Conservation (phyloP, 768 basidiomycete species). For the Gyrodon lividus region DNA sequence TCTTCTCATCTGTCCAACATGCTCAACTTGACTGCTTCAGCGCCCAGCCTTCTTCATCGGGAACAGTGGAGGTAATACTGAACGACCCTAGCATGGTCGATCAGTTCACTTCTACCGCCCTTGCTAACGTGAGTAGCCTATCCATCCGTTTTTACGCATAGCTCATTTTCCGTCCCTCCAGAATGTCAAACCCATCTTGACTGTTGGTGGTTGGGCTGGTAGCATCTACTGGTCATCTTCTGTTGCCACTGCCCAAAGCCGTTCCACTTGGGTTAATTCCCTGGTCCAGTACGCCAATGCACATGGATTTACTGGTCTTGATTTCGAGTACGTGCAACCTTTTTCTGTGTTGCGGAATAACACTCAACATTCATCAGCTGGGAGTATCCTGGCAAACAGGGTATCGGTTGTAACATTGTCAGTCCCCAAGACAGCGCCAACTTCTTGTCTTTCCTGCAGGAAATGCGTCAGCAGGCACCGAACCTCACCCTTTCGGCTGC, state of each 20-base stretch:
- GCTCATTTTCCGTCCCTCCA: conserved; percentile 19
- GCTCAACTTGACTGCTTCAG: conserved; percentile 5
- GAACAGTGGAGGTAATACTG: conserved; percentile 12
- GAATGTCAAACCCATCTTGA: conserved; percentile 56
- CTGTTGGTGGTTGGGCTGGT: conserved; percentile 70
- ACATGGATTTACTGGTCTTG: conserved; percentile 61
- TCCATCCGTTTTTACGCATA: too few relatives aligned
- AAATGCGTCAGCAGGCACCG: conserved; percentile 55
- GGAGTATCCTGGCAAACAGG: conserved; percentile 77
- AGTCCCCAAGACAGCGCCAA: conserved; percentile 70
- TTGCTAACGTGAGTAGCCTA: conserved; percentile 20
- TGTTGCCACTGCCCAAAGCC: conserved; percentile 53
- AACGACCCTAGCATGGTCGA: conserved; percentile 5
- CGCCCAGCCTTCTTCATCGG: conserved; percentile 21
- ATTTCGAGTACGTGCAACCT: conserved; percentile 55
- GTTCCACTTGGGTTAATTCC: conserved; percentile 57
- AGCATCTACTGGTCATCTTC: conserved; percentile 59
- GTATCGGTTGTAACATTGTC: conserved; percentile 68
- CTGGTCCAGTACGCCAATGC: conserved; percentile 45
- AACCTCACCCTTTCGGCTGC: conserved; percentile 75
- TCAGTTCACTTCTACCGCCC: conserved; percentile 26
- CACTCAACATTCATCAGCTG: conserved; percentile 47
- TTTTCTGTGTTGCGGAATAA: not conserved
- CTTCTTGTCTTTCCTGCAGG: conserved; percentile 73
- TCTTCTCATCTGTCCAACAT: not conserved